Base-by-base conservation (phyloP, 306 rosid species). In the Pyrus pyrifolia region DNA sequence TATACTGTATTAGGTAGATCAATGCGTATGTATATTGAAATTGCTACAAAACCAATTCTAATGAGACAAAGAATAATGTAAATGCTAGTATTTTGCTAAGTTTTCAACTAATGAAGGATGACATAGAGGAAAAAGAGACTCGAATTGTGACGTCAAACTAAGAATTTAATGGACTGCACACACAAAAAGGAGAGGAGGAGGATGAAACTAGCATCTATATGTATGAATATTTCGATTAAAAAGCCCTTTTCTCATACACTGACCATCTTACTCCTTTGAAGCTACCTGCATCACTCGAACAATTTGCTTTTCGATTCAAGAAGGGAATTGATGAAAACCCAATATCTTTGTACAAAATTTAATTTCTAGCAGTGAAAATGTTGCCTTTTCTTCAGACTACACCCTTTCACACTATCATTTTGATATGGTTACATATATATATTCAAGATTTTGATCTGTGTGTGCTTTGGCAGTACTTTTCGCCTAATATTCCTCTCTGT, bases 401-500 rank as follows among this genome's bases (percentile, higher is more conserved):
- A 6, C 10, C 59, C 15, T 44, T 61, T 6, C 7, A 44, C 77
- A 10, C 42, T 13, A 5, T 8, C 30, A 78, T 63, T 78, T 83
- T 71, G 44, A 71, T 55, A 14, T 52, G 33, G 46, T 73, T 79
- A 33, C 5, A 33, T 33, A 33, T 6, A 35, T 81, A 67, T 70
- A 53, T 64, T 30, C 11, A 22, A 78, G 59, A 61, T 73, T 81
- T 72, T 42, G 74, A 64, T 62, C 42, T 29, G 18, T 33, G 53
- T 78, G 30, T 18, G 4, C 4, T 78, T 68, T 35, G 46, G 63
- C 42, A 70, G 67, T 49, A 17, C 66, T 70, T 74, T 44, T 73
- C 42, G 79, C 81, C 72, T 25, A 73, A 45, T 73, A 17, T 27
- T 71, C 21, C 6, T 60, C 13, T 69, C 68, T 80, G 35, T 87